A percentile compares a stretch with the other conserved stretches of the same genome.
These are phyloP conservation scores for Macrolepiota fuliginosa DNA, from an alignment of 768 basidiomycete species.

Conservation along the genomic window DNA sequence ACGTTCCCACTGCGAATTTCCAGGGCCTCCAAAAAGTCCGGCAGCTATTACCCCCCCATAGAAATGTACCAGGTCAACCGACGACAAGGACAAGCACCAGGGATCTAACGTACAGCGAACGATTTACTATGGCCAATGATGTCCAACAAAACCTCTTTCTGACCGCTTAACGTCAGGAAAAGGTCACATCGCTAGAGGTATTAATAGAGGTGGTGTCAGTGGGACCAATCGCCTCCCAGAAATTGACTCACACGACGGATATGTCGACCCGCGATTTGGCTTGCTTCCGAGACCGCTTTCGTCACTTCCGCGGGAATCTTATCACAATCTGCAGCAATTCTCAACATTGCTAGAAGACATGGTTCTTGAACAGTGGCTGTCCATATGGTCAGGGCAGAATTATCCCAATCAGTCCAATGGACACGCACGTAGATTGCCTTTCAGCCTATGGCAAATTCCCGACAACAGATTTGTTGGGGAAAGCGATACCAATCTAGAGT, in stretches of 20 bases:
- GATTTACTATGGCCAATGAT: constrained; percentile 50
- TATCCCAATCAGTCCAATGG: background rate
- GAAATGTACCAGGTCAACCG: background rate
- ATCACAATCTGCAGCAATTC: constrained; percentile 54
- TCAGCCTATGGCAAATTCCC: constrained; percentile 20
- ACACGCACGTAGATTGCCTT: constrained; percentile 18
- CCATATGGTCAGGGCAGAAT: constrained; percentile 10
- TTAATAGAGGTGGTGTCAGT: constrained; percentile 11
- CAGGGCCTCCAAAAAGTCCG: constrained; percentile 62
- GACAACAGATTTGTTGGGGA: constrained; percentile 14
- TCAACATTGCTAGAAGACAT: constrained; percentile 68
- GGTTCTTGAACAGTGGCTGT: constrained; percentile 76
- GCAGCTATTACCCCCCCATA: constrained; percentile 45
- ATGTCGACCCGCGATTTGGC: constrained; percentile 45
- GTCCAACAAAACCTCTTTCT: constrained; percentile 42
- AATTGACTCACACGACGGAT: constrained; percentile 33
- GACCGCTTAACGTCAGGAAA: constrained; percentile 49
- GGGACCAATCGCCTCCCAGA: background rate
- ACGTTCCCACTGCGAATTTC: constrained; percentile 26
- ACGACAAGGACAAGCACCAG: background rate
- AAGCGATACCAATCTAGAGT: constrained; percentile 15
- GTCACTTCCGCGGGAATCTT: constrained; percentile 46
- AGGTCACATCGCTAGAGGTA: constrained; percentile 63
- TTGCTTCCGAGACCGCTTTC: constrained; percentile 39
- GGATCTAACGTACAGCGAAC: constrained; percentile 43